These are phyloP conservation scores for Limtongozyma cylindracea DNA, from an alignment of 805 yeast species.

Conservation along the genomic window DNA sequence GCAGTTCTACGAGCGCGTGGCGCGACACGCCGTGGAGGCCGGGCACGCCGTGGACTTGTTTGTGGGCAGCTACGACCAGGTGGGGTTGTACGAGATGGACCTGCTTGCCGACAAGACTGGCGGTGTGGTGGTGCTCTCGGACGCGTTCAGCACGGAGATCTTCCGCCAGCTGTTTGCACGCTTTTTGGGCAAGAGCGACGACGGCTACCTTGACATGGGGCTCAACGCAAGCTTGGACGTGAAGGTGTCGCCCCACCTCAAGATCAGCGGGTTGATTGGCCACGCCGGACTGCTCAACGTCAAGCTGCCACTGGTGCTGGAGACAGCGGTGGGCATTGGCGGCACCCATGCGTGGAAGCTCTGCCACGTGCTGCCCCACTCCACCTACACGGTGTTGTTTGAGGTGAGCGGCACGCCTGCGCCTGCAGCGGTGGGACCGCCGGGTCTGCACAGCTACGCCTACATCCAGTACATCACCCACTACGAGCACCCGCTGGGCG, in stretches of 20 bases:
- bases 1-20: conserved; percentile 54
- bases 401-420: too few relatives aligned
- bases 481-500: conserved; percentile 90
- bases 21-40: conserved; percentile 39
- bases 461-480: conserved; percentile 71
- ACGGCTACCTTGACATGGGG: conserved; percentile 71
- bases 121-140: conserved; percentile 70
- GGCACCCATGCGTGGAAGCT: conserved; percentile 76
- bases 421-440: conserved; percentile 16
- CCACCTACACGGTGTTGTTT: conserved; percentile 73
- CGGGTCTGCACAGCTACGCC: conserved; percentile 20
- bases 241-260: conserved; percentile 66
- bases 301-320: conserved; percentile 57
- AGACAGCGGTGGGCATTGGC: conserved; percentile 84
- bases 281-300: conserved; percentile 59
- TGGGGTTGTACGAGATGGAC: conserved; percentile 89
- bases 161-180: conserved; percentile 82
- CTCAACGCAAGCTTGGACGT: conserved; percentile 78
- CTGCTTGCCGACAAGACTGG: conserved; percentile 67
- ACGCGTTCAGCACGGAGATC: conserved; percentile 84
- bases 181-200: conserved; percentile 67
- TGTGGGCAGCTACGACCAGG: conserved; percentile 92
- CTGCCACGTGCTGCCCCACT: conserved; percentile 72
- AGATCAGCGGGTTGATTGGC: conserved; percentile 83
- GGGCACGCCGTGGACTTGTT: conserved; percentile 75